A percentile compares a stretch with the other conserved stretches of the same genome.
Conservation (phyloP, 1,139 yeast genomes). For the Scheffersomyces illinoinensis region DNA sequence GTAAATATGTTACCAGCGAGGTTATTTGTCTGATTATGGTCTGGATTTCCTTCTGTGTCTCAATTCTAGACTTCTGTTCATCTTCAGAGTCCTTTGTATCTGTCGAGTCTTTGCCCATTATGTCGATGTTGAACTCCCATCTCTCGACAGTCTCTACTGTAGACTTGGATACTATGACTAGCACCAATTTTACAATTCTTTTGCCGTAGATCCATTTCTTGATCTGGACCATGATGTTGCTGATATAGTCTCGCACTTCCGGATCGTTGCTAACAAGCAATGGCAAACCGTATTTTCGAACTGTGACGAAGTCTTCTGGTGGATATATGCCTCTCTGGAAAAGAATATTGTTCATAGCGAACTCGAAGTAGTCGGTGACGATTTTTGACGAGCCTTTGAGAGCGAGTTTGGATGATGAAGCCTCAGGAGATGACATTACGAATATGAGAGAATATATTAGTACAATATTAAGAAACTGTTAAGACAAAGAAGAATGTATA, state of each 20-base stretch:
- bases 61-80: constrained; percentile 41
- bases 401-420: constrained; percentile 48
- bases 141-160: constrained; percentile 73
- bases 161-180: constrained; percentile 70
- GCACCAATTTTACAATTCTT: constrained; percentile 65
- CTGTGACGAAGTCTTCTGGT: constrained; percentile 78
- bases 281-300: constrained; percentile 78
- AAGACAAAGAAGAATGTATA: background rate
- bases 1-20: constrained; percentile 83
- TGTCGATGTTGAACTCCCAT: constrained; percentile 79
- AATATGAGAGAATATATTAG: constrained; percentile 3
- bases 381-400: constrained; percentile 76
- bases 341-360: constrained; percentile 74
- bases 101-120: constrained; percentile 20
- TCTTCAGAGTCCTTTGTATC: constrained; percentile 1
- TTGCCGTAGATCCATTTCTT: constrained; percentile 81
- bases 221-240: constrained; percentile 69
- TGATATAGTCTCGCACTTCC: constrained; percentile 71
- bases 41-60: constrained; percentile 75
- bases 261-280: constrained; percentile 74
- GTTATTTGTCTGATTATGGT: constrained; percentile 87
- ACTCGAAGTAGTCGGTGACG: constrained; percentile 84
- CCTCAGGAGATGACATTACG: background rate
- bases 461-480: background rate
- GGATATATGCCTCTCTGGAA: constrained; percentile 93